Conservation (phyloP, 495 filamentous ascomycete species). For the Penicillium pulvis region DNA sequence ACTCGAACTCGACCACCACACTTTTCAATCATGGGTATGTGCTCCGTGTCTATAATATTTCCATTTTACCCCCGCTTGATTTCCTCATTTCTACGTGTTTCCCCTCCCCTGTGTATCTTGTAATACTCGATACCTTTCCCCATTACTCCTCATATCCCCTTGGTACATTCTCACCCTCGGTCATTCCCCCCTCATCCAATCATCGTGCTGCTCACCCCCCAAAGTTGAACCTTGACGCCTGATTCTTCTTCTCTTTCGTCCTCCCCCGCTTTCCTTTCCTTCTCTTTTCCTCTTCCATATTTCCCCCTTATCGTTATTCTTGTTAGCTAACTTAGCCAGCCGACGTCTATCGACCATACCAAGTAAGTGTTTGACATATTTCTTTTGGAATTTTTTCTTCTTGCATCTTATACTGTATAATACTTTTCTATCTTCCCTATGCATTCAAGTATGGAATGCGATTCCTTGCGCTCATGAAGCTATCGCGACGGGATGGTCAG, state of each 20-base stretch:
- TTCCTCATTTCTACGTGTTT: constrained; percentile 6
- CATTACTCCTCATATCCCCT: constrained; percentile 10
- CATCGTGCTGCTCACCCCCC: constrained; percentile 20
- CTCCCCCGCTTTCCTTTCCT: constrained; percentile 27
- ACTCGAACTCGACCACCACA: constrained; percentile 13
- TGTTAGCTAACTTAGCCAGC: constrained; percentile 37
- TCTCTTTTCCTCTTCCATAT: constrained; percentile 11
- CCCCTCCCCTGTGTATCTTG: constrained; percentile 21
- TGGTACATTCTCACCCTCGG: constrained; percentile 30
- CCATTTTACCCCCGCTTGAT: constrained; percentile 5
- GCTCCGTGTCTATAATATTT: neutral
- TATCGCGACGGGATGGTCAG: constrained; percentile 27
- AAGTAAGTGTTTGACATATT: constrained; percentile 46
- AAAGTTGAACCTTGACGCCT: constrained; percentile 28
- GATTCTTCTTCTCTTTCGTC: constrained; percentile 27
- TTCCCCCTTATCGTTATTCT: constrained; percentile 19
- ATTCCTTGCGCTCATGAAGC: constrained; percentile 2
- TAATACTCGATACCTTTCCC: constrained; percentile 25
- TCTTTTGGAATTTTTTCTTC: constrained; percentile 12
- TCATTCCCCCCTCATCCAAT: constrained; percentile 28
- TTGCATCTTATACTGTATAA: constrained; percentile 3
- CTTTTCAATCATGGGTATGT: constrained; percentile 35
- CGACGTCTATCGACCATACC: constrained; percentile 58
- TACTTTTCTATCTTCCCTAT: constrained; percentile 9
- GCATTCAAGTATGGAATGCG: constrained; percentile 8